Conservation (phyloP, 2,329 filamentous ascomycete species). For the Ploettnerulaceae sp. region DNA sequence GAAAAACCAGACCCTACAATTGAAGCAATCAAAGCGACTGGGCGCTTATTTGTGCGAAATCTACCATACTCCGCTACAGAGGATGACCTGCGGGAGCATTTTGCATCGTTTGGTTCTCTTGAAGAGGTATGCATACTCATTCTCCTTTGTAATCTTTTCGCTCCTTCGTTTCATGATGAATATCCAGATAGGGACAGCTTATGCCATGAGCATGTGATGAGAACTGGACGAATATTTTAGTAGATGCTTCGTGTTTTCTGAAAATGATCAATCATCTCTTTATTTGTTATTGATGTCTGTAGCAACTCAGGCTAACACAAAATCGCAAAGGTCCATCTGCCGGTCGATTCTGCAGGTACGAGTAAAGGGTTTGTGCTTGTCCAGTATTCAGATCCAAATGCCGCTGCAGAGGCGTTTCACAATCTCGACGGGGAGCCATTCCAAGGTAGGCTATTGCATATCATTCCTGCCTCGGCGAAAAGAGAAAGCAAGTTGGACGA, state of each 20-base stretch:
- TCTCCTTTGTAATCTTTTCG: constrained; percentile 20
- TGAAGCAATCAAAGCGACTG: constrained; percentile 64
- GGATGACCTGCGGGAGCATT: constrained; percentile 68
- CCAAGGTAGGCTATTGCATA: constrained; percentile 86
- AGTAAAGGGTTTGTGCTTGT: constrained; percentile 91
- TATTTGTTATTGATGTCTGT: constrained; percentile 13
- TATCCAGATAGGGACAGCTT: constrained; percentile 99
- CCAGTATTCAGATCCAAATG: constrained; percentile 66
- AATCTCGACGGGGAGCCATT: constrained; percentile 80
- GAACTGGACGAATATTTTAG: constrained; percentile 98
- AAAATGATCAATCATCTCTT: constrained; percentile 34
- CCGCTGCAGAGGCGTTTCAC: constrained; percentile 74
- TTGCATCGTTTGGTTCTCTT: constrained; percentile 67
- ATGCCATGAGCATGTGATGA: constrained; percentile 87
- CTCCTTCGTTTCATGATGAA: constrained; percentile 71
- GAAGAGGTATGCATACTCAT: constrained; percentile 69
- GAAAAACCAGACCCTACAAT: constrained; percentile 37
- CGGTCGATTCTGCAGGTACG: constrained; percentile 64
- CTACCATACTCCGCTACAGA: constrained; percentile 75
- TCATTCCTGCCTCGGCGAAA: constrained; percentile 79
- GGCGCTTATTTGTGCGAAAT: constrained; percentile 83
- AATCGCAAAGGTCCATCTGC: constrained; percentile 72
- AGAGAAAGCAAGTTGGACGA: constrained; percentile 80
- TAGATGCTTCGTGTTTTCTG: constrained; percentile 96
- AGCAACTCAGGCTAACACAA: constrained; percentile 39